Evolutionary conservation across 2,329 filamentous ascomycete genomes (phyloP), one percentile per base, ranked within the genome.

Genomic region (Fusarium dlaminii): DNA sequence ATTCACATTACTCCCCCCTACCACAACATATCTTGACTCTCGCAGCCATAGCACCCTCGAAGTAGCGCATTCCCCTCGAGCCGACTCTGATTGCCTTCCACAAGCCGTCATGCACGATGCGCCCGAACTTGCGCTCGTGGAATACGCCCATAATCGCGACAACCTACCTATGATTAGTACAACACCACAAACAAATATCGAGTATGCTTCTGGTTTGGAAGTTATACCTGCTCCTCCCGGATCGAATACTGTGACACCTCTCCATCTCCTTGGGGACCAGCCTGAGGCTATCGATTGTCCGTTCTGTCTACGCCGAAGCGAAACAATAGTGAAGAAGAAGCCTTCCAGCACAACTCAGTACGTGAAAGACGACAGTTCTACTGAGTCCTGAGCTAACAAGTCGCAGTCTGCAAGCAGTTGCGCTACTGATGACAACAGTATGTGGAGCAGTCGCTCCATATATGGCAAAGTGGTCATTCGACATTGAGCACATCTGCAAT

Each of bases 391-490:
- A 4, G 13, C 58, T 61, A 6, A 61, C n/a, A 11, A 15, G 1
- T 1, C 0, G 1, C 8, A 61, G 58, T 15, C 17, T 55, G 1
- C 58, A 61, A 27, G 58, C 58, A 3, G 58, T 61, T 18, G 58
- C 58, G 6, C 6, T 61, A 1, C 3, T 61, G 4, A 61, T 61
- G 58, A 61, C 58, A 2, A 61, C 58, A 34, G 58, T 61, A 1
- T 54, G 46, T 34, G 58, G 58, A 29, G 58, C 46, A 34, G 36
- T 52, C 6, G 58, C 58, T 18, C 58, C 58, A 9, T 61, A 61
- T 7, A 61, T 61, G 34, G 58, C 58, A 6, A 40, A 61, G 58
- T 61, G 58, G 46, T 61, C 58, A 10, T 61, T 61, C 8, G 46
- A 61, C 4, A 55, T 61, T 15, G 58, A 55, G 9, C 58, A 61